Evolutionary conservation across 495 filamentous ascomycete genomes (phyloP).

Genomic region (Neurospora tetrasperma): DNA sequence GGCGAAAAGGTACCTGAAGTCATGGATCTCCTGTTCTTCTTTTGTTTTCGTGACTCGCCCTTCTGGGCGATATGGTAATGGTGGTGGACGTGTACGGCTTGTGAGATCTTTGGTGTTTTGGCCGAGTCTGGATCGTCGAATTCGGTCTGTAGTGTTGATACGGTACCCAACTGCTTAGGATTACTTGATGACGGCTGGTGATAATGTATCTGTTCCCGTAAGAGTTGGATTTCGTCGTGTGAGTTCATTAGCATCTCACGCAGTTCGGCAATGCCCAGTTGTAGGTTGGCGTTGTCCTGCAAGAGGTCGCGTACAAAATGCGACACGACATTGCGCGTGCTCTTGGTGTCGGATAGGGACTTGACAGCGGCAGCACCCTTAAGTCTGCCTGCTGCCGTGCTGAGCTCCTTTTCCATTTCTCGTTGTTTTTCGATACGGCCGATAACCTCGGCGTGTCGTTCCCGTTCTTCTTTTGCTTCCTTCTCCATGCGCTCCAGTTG

Average conservation of each 20-base stretch:
- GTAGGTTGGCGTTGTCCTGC: conserved; percentile 88
- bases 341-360: conserved; percentile 43
- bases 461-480: conserved; percentile 73
- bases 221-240: conserved; percentile 83
- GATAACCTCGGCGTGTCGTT: conserved; percentile 71
- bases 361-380: conserved; percentile 67
- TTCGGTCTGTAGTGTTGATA: conserved; percentile 43
- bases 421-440: conserved; percentile 70
- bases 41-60: conserved; percentile 53
- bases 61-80: conserved; percentile 69
- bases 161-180: conserved; percentile 23
- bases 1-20: conserved; percentile 53
- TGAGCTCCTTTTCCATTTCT: conserved; percentile 63
- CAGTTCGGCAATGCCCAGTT: conserved; percentile 80
- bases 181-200: conserved; percentile 54
- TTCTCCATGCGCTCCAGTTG: conserved; percentile 83
- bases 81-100: conserved; percentile 83
- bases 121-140: conserved; percentile 14
- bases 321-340: conserved; percentile 55
- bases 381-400: conserved; percentile 62
- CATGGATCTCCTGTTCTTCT: conserved; percentile 58
- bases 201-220: conserved; percentile 72
- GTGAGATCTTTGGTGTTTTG: conserved; percentile 35
- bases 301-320: conserved; percentile 93
- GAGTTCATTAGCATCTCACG: conserved; percentile 84